phyloP scores from a whole-genome alignment of 2,329 filamentous ascomycete genomes.

The Pseudocercospora fuligena region DNA sequence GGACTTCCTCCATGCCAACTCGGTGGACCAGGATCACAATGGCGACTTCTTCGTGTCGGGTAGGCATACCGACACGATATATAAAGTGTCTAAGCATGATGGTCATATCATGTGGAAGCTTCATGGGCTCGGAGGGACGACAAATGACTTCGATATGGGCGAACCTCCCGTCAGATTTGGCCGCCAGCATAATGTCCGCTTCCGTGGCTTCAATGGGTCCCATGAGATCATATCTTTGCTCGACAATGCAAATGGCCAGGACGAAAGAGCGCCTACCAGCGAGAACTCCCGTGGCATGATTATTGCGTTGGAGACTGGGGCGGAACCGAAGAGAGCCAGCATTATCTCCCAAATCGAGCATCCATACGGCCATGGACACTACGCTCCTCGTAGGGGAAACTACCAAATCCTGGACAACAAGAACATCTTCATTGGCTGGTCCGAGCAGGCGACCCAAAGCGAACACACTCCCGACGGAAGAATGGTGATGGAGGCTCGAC shows the following conservation, averaged over 20 bases:
- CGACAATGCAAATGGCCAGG: conserved; percentile 52
- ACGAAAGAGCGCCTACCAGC: conserved; percentile 19
- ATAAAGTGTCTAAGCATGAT: conserved; percentile 52
- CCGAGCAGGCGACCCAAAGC: conserved; percentile 37
- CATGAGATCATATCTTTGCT: conserved; percentile 56
- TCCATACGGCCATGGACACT: conserved; percentile 40
- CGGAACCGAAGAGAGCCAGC: conserved; percentile 18
- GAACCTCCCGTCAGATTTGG: conserved; percentile 11
- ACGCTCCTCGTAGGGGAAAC: conserved; percentile 45
- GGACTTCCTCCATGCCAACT: conserved; percentile 32
- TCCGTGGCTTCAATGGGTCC: conserved; percentile 45
- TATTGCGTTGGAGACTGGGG: conserved; percentile 20
- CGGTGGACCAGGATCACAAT: conserved; percentile 52
- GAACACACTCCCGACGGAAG: conserved; percentile 50
- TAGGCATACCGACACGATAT: conserved; percentile 55
- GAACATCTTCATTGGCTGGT: conserved; percentile 59
- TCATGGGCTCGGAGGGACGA: conserved; percentile 3
- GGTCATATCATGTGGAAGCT: conserved; percentile 58
- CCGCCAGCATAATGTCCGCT: conserved; percentile 56
- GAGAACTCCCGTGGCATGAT: conserved; percentile 27
- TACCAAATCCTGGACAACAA: conserved; percentile 54
- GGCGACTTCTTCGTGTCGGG: conserved; percentile 60
- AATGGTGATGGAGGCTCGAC: conserved; percentile 53
- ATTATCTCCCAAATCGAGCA: conserved; percentile 24
- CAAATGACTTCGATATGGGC: conserved; percentile 22